Conservation (phyloP, 805 yeast genomes). For the Sugiyamaella floridensis region DNA sequence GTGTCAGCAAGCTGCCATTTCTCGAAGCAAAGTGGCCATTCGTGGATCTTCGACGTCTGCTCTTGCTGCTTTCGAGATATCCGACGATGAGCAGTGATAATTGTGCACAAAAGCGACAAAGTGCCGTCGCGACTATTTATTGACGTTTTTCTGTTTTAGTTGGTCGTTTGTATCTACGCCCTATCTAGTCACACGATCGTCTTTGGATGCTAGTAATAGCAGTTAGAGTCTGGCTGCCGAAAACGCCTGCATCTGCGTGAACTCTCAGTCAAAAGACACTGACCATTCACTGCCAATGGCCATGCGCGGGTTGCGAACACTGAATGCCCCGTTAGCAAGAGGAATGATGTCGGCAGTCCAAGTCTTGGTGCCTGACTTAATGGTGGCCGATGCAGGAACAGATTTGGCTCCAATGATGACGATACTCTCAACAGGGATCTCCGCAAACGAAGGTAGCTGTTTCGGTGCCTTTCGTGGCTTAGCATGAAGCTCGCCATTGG, state of each 20-base stretch:
- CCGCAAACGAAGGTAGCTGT: conserved; percentile 1
- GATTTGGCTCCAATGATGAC: conserved; percentile 9
- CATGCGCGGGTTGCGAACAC: conserved; percentile 11
- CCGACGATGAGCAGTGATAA: background rate
- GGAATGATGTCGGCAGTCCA: conserved; percentile 11
- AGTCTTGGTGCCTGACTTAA: conserved; percentile 5
- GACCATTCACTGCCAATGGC: conserved; percentile 10
- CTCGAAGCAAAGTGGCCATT: conserved; percentile 26
- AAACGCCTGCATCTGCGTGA: background rate
- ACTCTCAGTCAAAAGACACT: background rate
- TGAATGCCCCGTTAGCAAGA: background rate
- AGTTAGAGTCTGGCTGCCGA: too few species aligned
- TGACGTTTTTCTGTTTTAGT: too few species aligned
- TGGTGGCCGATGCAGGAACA: background rate
- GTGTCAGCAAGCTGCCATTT: conserved; percentile 64
- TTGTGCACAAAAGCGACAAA: too few species aligned
- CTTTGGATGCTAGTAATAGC: too few species aligned
- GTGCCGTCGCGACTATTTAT: too few species aligned
- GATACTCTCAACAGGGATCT: conserved; percentile 15
- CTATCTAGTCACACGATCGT: too few species aligned
- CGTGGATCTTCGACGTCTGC: background rate
- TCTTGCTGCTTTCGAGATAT: background rate
- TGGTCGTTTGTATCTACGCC: too few species aligned
- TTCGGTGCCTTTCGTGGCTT: conserved; percentile 2
- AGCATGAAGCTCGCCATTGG: conserved; percentile 1